Base-by-base conservation (phyloP, 495 filamentous ascomycete species). In the Amphirosellinia nigrospora region DNA sequence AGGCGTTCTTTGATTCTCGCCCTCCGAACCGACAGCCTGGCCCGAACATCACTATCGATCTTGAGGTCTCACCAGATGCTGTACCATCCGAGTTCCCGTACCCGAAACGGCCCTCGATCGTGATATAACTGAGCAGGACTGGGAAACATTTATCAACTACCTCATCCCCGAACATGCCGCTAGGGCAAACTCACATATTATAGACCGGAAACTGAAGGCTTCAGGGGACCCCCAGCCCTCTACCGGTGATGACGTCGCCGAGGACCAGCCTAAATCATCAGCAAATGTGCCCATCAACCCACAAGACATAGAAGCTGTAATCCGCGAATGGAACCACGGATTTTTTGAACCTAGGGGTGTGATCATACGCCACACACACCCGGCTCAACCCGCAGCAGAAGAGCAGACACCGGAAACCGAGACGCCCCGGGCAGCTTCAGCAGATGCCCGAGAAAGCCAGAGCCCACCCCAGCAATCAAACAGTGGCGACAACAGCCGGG, bases 81-180 rank as follows among this genome's bases (percentile, higher is more conserved):
- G 62, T 70, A 10, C 78, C 78, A 6, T 70, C 75, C 23, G 70
- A 73, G 30, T 74, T 84, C 36, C 82, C 81, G 1, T 82, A 77
- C 46, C 78, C 78, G 15, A 23, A 39, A n/a, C 70, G 69, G 74
- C 77, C 38, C 68, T 60, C 0, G 70, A 69, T 8, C 78, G 80
- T 32, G 84, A 84, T 64, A 77, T 83, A 11, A 76, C 73, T 19
- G 64, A 74, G 16, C 74, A 82, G 68, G 84, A 87, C 64, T 87
- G 85, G 85, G 75, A 76, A 63, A 86, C 85, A 0, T 86, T 87
- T 67, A 65, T 83, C 21, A 86, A 86, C 67, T 82, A 79, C 65
- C 71, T 81, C 63, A 50, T 81, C 23, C 82, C 78, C 10, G 68
- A 79, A 69, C 77, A 78, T 60, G 64, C 68, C 8, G 76, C 74